Conservation (phyloP, 768 basidiomycete species). For the Rhizopogon roseolus region DNA sequence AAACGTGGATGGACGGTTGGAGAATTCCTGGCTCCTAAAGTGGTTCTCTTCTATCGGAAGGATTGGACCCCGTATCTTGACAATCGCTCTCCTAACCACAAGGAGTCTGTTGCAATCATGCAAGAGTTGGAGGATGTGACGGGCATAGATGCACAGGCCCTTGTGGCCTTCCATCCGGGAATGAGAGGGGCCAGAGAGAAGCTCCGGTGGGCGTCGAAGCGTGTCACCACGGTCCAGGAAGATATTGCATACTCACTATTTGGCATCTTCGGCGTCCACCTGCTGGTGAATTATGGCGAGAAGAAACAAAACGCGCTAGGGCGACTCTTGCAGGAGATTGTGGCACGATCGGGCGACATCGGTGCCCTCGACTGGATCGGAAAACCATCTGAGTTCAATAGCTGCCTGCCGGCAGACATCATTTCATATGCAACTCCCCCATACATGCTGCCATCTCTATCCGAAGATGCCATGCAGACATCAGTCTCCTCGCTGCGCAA, state of each 20-base stretch:
- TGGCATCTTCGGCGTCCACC: neutral
- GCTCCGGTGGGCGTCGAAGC: neutral
- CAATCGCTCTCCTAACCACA: neutral
- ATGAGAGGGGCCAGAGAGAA: neutral
- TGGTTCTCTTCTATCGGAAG: neutral
- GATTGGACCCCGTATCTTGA: neutral
- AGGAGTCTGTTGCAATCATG: neutral
- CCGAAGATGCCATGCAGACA: neutral
- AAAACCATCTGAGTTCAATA: too few relatives aligned
- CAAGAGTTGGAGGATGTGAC: neutral
- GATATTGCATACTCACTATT: slow-evolving; percentile 2
- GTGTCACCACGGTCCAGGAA: neutral
- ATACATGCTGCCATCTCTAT: neutral
- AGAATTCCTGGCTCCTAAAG: neutral
- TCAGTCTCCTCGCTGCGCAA: neutral
- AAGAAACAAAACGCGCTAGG: neutral
- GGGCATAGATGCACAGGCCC: neutral
- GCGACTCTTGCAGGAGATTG: neutral
- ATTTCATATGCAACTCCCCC: neutral
- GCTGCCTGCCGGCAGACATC: too few relatives aligned
- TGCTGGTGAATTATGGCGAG: slow-evolving; percentile 1
- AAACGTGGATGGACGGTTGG: neutral
- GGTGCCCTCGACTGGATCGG: too few relatives aligned
- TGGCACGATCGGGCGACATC: too few relatives aligned
- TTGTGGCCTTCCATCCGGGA: neutral